phyloP scores from a whole-genome alignment of 306 rosid species.

The Rosa persica region DNA sequence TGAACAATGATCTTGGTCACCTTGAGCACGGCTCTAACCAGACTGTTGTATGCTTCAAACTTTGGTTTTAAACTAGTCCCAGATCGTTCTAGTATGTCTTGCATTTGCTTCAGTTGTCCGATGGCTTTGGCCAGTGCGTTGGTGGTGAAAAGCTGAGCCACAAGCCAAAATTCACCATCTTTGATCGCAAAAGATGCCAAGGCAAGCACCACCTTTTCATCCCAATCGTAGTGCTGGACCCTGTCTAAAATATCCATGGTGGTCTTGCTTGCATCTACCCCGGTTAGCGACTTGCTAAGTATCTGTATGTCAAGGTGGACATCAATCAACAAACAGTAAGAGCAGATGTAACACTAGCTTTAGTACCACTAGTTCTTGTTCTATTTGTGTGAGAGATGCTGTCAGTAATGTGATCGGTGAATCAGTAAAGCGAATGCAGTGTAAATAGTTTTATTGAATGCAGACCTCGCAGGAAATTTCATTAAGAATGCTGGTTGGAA shows the following conservation, averaged over 20 bases:
- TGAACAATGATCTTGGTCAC: constrained; percentile 48
- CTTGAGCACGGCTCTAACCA: constrained; percentile 43
- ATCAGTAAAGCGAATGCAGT: background rate
- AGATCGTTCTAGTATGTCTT: constrained; percentile 41
- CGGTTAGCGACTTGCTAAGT: constrained; percentile 38
- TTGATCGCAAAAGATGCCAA: constrained; percentile 54
- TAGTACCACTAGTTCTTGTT: background rate
- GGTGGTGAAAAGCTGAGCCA: constrained; percentile 40
- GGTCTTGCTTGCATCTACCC: constrained; percentile 55
- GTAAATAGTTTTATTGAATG: background rate
- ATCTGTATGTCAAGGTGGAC: constrained; percentile 32
- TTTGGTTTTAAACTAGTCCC: constrained; percentile 37
- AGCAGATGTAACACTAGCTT: background rate
- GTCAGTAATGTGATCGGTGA: background rate
- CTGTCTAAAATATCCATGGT: constrained; percentile 47
- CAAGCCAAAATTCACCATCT: constrained; percentile 60
- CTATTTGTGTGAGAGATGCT: background rate
- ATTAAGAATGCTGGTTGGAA: constrained; percentile 39
- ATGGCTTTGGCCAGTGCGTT: constrained; percentile 54
- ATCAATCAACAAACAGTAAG: background rate
- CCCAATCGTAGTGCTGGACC: constrained; percentile 65
- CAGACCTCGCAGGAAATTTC: constrained; percentile 55
- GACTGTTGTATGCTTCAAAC: constrained; percentile 40
- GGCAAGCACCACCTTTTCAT: constrained; percentile 61
- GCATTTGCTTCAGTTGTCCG: constrained; percentile 53